These are phyloP conservation scores for Phlebiopsis flavidoalba DNA, from an alignment of 768 basidiomycete species.

Conservation along the genomic window DNA sequence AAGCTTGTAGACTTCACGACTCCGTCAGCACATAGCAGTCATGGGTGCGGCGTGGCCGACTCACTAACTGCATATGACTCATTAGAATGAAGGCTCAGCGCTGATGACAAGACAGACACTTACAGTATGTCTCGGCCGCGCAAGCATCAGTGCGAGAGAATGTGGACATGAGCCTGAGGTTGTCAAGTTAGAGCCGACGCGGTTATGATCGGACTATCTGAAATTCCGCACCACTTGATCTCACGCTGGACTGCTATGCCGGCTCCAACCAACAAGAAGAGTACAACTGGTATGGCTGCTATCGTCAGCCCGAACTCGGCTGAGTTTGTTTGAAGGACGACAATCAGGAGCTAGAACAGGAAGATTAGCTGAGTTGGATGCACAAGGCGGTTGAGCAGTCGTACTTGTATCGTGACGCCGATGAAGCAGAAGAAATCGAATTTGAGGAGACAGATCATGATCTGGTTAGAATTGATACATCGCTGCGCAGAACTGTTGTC, in stretches of 20 bases:
- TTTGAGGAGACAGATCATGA: conserved; percentile 83
- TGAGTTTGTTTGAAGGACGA: conserved; percentile 58
- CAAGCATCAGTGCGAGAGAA: conserved; percentile 73
- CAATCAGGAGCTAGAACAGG: conserved; percentile 63
- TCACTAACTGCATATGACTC: not conserved
- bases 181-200: not conserved
- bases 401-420: conserved; percentile 83
- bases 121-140: conserved; percentile 73
- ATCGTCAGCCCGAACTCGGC: conserved; percentile 82
- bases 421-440: conserved; percentile 88
- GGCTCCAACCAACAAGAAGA: conserved; percentile 59
- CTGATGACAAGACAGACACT: conserved; percentile 23
- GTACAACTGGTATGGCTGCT: conserved; percentile 76
- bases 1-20: conserved; percentile 69
- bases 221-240: conserved; percentile 60
- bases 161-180: conserved; percentile 62
- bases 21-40: conserved; percentile 2
- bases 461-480: conserved; percentile 90
- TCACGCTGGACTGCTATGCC: conserved; percentile 73
- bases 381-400: not conserved
- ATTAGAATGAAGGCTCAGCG: not conserved
- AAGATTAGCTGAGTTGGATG: not conserved
- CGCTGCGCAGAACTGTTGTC: conserved; percentile 34
- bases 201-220: not conserved
- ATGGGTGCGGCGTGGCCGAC: not conserved